A percentile compares a stretch with the other conserved stretches of the same genome.
Evolutionary conservation across 129 eudicot species (phyloP).

Genomic region (Artemisia tridentata): DNA sequence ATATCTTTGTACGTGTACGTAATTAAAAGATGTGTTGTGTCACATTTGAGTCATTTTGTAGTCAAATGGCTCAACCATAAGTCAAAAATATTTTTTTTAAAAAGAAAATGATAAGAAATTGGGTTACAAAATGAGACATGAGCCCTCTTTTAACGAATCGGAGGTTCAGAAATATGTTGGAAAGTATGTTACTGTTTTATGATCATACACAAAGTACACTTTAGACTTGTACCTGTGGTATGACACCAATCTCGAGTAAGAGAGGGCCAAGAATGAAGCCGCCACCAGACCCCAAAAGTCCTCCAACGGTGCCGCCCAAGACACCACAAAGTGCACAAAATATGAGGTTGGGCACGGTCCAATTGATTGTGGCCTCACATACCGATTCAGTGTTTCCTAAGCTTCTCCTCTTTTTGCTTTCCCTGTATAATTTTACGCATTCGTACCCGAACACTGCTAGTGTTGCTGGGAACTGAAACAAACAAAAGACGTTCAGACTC

Average conservation of each 20-base stretch:
- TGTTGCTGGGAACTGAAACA: slow-evolving; percentile 72
- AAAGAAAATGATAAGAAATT: no score
- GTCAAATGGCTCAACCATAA: no score
- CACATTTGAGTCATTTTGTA: no score
- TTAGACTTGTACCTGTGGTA: slow-evolving; percentile 72
- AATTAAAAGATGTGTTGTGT: no score
- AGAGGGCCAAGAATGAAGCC: slow-evolving; percentile 96
- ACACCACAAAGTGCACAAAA: slow-evolving; percentile 90
- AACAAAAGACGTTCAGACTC: background rate
- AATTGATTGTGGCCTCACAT: slow-evolving; percentile 83
- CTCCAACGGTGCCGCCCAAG: slow-evolving; percentile 95
- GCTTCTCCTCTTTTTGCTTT: slow-evolving; percentile 60
- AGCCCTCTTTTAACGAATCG: no score
- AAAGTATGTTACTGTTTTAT: no score
- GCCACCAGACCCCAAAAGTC: slow-evolving; percentile 94
- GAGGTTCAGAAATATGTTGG: no score
- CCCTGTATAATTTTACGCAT: slow-evolving; percentile 59
- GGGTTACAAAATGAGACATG: no score
- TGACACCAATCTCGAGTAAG: slow-evolving; percentile 90
- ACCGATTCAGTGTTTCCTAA: slow-evolving; percentile 59
- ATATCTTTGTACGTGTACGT: no score
- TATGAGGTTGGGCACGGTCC: slow-evolving; percentile 59
- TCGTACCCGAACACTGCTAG: slow-evolving; percentile 74
- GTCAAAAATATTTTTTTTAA: no score
- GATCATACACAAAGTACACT: no score